Conservation (phyloP, 345 rosid genomes). For the Schrenkiella parvula region DNA sequence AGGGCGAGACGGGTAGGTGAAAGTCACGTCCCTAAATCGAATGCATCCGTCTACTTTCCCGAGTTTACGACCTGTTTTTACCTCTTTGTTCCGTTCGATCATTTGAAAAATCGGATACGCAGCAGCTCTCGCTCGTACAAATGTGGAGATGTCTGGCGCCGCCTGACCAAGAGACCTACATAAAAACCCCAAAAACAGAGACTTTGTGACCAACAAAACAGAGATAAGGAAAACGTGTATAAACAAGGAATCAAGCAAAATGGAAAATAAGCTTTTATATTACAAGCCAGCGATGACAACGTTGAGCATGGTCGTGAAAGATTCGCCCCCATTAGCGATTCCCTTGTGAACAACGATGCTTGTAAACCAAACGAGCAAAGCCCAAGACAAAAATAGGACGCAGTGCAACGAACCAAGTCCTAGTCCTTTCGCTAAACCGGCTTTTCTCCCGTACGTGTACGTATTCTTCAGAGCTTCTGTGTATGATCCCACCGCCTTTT, state of each 20-base stretch:
- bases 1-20: slow-evolving; percentile 85
- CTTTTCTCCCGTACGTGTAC: slow-evolving; percentile 66
- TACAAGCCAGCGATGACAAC: slow-evolving; percentile 95
- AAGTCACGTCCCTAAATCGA: slow-evolving; percentile 59
- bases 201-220: neutral
- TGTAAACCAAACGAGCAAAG: slow-evolving; percentile 88
- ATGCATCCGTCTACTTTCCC: slow-evolving; percentile 65
- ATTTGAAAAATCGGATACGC: slow-evolving; percentile 88
- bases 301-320: slow-evolving; percentile 99
- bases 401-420: slow-evolving; percentile 82
- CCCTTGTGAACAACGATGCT: slow-evolving; percentile 78
- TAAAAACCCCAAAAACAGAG: neutral
- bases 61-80: slow-evolving; percentile 45
- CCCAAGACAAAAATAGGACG: slow-evolving; percentile 86
- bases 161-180: slow-evolving; percentile 86
- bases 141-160: slow-evolving; percentile 78
- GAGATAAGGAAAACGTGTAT: neutral
- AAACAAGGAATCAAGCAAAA: neutral
- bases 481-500: slow-evolving; percentile 71
- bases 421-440: slow-evolving; percentile 89
- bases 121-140: slow-evolving; percentile 74
- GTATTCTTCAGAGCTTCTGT: slow-evolving; percentile 64
- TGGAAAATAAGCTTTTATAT: slow-evolving; percentile 12
- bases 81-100: slow-evolving; percentile 71
- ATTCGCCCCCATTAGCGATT: slow-evolving; percentile 81